These are phyloP conservation scores for Phytophthora tubulina DNA, from an alignment of 352 stramenopile genomes.

Conservation along the genomic window DNA sequence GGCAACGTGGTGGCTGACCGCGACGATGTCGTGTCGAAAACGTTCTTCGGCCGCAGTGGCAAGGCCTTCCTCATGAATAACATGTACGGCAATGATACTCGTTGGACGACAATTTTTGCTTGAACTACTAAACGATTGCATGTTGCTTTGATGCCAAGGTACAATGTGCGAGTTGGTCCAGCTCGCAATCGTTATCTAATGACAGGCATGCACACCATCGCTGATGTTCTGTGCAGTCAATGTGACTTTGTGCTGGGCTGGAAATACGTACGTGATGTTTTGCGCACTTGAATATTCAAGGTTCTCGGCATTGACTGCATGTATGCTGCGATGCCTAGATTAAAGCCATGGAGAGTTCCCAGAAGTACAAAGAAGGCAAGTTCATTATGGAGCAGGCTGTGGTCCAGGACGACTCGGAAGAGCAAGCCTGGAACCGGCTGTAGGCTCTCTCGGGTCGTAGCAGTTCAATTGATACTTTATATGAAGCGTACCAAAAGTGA, in stretches of 20 bases:
- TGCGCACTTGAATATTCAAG: not conserved
- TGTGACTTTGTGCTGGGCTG: slow-evolving; percentile 77
- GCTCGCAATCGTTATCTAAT: slow-evolving; percentile 79
- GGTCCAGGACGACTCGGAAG: slow-evolving; percentile 74
- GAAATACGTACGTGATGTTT: slow-evolving; percentile 76
- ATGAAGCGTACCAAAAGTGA: slow-evolving; percentile 23
- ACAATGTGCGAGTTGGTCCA: slow-evolving; percentile 68
- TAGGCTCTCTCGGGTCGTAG: slow-evolving; percentile 7
- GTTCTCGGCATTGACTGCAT: not conserved
- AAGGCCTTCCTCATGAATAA: slow-evolving; percentile 84
- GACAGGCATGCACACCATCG: slow-evolving; percentile 85
- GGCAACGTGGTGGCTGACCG: slow-evolving; percentile 69
- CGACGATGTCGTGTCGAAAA: slow-evolving; percentile 81
- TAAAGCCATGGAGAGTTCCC: slow-evolving; percentile 80
- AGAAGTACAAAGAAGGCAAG: slow-evolving; percentile 90
- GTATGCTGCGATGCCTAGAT: slow-evolving; percentile 48
- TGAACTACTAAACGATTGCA: slow-evolving; percentile 7
- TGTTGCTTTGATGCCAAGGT: slow-evolving; percentile 48
- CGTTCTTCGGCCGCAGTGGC: slow-evolving; percentile 79
- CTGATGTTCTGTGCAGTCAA: slow-evolving; percentile 68
- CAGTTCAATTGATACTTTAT: slow-evolving; percentile 14
- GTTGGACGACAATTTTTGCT: not conserved
- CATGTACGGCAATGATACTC: slow-evolving; percentile 54
- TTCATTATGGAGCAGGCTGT: slow-evolving; percentile 85
- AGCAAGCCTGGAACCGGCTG: slow-evolving; percentile 54